Percentiles rank a stretch among this genome's conserved stretches.
These are phyloP conservation scores for Geotrichum bryndzae DNA, from an alignment of 1,139 yeast genomes.

Conservation along the genomic window DNA sequence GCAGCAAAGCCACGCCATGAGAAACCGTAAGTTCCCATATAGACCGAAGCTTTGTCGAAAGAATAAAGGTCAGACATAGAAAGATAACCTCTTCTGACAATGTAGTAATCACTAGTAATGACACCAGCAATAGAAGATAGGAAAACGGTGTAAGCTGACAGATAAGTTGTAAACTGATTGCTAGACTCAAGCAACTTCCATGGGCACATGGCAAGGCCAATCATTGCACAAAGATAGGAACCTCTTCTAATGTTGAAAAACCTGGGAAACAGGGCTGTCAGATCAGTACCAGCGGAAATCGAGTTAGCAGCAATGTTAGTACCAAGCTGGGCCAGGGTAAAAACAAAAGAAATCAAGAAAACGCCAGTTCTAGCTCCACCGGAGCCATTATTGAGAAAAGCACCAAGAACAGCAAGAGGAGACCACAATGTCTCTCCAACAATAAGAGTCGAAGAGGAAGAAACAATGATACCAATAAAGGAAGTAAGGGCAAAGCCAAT, in stretches of 20 bases:
- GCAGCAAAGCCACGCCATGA: conserved; percentile 60
- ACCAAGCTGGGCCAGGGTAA: conserved; percentile 82
- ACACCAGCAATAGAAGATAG: conserved; percentile 84
- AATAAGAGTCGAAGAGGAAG: conserved; percentile 68
- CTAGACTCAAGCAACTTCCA: conserved; percentile 78
- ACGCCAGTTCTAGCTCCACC: conserved; percentile 83
- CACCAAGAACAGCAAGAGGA: conserved; percentile 69
- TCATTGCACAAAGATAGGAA: conserved; percentile 68
- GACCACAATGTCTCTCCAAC: conserved; percentile 77
- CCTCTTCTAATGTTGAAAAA: conserved; percentile 79
- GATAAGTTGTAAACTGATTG: conserved; percentile 72
- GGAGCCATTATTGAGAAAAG: conserved; percentile 55
- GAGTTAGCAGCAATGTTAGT: conserved; percentile 91
- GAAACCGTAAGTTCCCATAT: conserved; percentile 57
- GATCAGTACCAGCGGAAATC: conserved; percentile 84
- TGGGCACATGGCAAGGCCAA: conserved; percentile 78
- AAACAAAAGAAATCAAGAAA: conserved; percentile 68
- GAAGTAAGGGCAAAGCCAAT: conserved; percentile 73
- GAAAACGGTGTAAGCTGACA: conserved; percentile 83
- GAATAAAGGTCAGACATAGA: conserved; percentile 59
- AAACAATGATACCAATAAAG: conserved; percentile 77
- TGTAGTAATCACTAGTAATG: conserved; percentile 67
- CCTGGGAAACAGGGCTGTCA: conserved; percentile 75
- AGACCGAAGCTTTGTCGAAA: conserved; percentile 43
- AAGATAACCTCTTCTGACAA: conserved; percentile 62